Percentiles rank a stretch among this genome's conserved stretches.
Evolutionary conservation across 371 early-diverging fungal genomes (phyloP).

Genomic region (Dichotomocladium elegans): DNA sequence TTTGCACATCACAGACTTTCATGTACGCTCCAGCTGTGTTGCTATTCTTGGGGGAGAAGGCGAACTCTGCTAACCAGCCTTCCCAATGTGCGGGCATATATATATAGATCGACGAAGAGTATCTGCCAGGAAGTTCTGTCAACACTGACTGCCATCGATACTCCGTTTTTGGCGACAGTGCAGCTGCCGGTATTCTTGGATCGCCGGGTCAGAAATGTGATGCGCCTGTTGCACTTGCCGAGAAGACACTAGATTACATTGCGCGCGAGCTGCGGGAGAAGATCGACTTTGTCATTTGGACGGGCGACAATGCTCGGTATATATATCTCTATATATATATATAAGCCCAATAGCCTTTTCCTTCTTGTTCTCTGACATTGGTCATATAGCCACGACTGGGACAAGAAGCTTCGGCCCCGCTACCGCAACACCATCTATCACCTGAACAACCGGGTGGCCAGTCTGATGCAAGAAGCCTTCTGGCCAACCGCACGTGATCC

Average conservation of each 20-base stretch:
- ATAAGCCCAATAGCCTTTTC: constrained; percentile 33
- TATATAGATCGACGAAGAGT: constrained; percentile 42
- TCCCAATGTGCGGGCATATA: too few species aligned
- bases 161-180: neutral
- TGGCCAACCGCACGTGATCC: constrained; percentile 19
- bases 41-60: too few species aligned
- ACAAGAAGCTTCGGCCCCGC: constrained; percentile 46
- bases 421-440: constrained; percentile 55
- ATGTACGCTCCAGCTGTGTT: too few species aligned
- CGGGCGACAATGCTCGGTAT: constrained; percentile 50
- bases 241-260: constrained; percentile 71
- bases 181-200: constrained; percentile 42
- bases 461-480: constrained; percentile 33
- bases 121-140: constrained; percentile 40
- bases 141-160: constrained; percentile 50
- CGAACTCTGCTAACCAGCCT: too few species aligned
- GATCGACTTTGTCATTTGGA: constrained; percentile 80
- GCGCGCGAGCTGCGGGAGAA: constrained; percentile 45
- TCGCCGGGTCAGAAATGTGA: constrained; percentile 40
- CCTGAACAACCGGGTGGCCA: constrained; percentile 37
- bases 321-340: constrained; percentile 62
- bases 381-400: constrained; percentile 59
- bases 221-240: constrained; percentile 43
- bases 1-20: constrained; percentile 77
- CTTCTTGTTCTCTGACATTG: neutral